Evolutionary conservation across 1,284 basidiomycete genomes (phyloP), one percentile per base, ranked within the genome.

Genomic region (Austroboletus sp.): DNA sequence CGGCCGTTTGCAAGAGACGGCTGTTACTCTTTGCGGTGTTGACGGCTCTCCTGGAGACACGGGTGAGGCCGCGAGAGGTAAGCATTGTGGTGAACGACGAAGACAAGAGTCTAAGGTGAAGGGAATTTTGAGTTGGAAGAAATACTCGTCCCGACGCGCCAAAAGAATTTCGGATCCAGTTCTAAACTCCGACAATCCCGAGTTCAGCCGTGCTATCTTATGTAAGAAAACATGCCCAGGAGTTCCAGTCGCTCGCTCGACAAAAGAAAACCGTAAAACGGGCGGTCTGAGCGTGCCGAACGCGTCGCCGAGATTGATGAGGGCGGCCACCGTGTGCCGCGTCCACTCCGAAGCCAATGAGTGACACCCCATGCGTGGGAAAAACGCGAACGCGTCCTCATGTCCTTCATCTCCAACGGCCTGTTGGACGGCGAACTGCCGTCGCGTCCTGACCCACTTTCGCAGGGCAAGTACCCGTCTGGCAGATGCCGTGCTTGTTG

Each of bases 1-100:
- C 69, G 52, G 82, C 75, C 50, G 85, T 82, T 53, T 84, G 85
- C 70, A 88, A 84, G 72, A 87, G 80, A 63, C 84, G 80, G 66
- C 74, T 79, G 29, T 80, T 78, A 71, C 77, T 80, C 72, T 78
- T 82, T 61, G 80, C 77, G 68, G 71, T 78, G 65, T 80, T 81
- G 65, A 80, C 73, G 60, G 83, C 83, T 73, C 85, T 82, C 74
- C 79, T 83, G 54, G 86, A 85, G 69, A 89, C 74, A 71, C 86
- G 86, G 66, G 84, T 76, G 66, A 83, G 78, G 72, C 85, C 83
- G 69, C 86, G 84, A 60, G 84, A 75, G 70, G 82, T 84, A 74
- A 88, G 75, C 85, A 89, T 88, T 66, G 67, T 85, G 67, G 69
- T 69, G 65, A 53, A 58, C 64, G 65, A 65, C 58, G 55, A 63